Conservation (phyloP, 2,329 filamentous ascomycete genomes). For the Botrytis aclada region DNA sequence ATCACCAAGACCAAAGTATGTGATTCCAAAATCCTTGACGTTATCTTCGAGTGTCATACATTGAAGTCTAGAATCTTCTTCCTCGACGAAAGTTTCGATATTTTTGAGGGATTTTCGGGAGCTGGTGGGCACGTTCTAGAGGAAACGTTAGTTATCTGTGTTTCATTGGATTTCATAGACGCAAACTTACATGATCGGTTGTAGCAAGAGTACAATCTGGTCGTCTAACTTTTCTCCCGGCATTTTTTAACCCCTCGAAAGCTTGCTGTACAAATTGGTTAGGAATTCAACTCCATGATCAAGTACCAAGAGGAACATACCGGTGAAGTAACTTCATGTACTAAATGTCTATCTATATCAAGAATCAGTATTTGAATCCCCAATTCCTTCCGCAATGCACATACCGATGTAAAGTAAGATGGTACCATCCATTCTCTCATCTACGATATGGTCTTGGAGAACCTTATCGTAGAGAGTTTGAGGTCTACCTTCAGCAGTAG, state of each 20-base stretch:
- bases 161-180: background rate
- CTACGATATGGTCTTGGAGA: conserved; percentile 88
- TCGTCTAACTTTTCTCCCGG: conserved; percentile 80
- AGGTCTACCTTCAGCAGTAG: conserved; percentile 21
- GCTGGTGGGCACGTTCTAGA: conserved; percentile 86
- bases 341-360: conserved; percentile 77
- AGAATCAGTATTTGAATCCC: conserved; percentile 21
- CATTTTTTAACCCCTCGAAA: conserved; percentile 76
- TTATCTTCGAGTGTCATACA: conserved; percentile 96
- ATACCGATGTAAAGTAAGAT: conserved; percentile 88
- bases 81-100: conserved; percentile 76
- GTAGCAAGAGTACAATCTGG: conserved; percentile 96
- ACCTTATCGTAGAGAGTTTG: conserved; percentile 95
- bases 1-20: conserved; percentile 94
- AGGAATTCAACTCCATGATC: conserved; percentile 12
- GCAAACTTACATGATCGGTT: conserved; percentile 65
- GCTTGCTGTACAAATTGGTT: conserved; percentile 68
- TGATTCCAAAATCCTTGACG: conserved; percentile 92
- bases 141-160: conserved; percentile 26
- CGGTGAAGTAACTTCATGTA: conserved; percentile 97
- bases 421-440: conserved; percentile 92
- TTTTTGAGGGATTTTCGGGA: conserved; percentile 92
- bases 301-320: conserved; percentile 48
- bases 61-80: conserved; percentile 89
- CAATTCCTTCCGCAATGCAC: conserved; percentile 32